phyloP scores from a whole-genome alignment of 306 rosid genomes.

The Vigna radiata region DNA sequence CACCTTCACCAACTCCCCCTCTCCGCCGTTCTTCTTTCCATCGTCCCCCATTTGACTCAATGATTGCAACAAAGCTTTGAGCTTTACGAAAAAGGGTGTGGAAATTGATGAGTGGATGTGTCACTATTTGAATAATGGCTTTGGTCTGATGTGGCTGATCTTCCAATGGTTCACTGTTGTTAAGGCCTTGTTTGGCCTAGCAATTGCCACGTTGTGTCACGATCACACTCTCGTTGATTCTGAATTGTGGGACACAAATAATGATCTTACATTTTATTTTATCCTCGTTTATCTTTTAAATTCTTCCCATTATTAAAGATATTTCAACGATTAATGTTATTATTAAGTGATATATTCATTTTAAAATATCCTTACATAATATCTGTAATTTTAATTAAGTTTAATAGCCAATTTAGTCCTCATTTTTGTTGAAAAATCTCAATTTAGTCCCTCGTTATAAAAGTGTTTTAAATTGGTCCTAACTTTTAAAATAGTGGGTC shows the following conservation, averaged over 20 bases:
- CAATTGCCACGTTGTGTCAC: slow-evolving; percentile 42
- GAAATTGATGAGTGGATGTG: not conserved
- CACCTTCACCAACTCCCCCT: slow-evolving; percentile 50
- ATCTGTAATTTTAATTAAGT: no score
- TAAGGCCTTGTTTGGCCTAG: not conserved
- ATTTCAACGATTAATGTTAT: no score
- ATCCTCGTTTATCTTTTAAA: no score
- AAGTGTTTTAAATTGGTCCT: no score
- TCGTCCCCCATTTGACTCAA: slow-evolving; percentile 39
- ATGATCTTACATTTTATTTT: not conserved
- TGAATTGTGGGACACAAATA: not conserved
- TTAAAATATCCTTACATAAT: no score
- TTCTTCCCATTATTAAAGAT: no score
- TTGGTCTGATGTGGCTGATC: not conserved
- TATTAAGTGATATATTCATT: no score
- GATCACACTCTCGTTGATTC: not conserved
- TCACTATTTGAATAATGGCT: no score
- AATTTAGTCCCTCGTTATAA: no score
- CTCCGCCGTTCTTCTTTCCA: slow-evolving; percentile 31
- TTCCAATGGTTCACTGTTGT: slow-evolving; percentile 7
- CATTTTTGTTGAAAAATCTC: no score
- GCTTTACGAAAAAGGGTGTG: not conserved
- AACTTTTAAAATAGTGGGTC: no score
- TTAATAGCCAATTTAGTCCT: no score
- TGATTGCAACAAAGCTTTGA: not conserved